Conservation (phyloP, 306 rosid genomes). For the Acacia crassicarpa region DNA sequence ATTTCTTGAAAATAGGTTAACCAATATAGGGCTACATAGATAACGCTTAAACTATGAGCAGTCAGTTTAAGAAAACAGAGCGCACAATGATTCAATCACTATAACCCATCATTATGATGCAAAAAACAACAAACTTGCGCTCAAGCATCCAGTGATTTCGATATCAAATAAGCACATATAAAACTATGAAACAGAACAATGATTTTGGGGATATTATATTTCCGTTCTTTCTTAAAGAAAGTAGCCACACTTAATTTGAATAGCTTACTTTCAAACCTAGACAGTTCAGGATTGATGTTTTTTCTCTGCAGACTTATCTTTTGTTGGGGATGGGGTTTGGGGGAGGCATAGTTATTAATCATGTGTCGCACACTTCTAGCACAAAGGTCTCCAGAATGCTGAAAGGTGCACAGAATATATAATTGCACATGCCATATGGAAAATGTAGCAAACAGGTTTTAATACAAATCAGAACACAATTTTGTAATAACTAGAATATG, state of each 20-base stretch:
- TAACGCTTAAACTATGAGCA: background rate
- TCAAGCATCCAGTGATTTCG: background rate
- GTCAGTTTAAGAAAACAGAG: background rate
- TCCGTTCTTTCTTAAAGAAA: background rate
- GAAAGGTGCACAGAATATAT: background rate
- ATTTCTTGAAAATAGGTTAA: background rate
- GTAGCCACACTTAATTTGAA: background rate
- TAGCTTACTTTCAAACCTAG: background rate
- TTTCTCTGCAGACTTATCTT: background rate
- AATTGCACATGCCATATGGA: background rate
- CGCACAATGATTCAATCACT: background rate
- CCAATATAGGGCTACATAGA: background rate
- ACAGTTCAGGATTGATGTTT: background rate
- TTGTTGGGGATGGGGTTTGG: background rate
- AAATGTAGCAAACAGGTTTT: background rate
- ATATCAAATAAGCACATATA: background rate
- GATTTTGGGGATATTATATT: background rate
- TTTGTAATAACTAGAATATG: background rate
- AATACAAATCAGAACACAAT: background rate
- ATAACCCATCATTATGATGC: background rate
- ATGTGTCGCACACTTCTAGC: background rate
- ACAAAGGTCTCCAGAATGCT: background rate
- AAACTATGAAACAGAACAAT: background rate
- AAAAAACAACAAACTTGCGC: background rate
- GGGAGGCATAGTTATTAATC: background rate